Conservation (phyloP, 208 protist species). For the Wallacemonas sp. region DNA sequence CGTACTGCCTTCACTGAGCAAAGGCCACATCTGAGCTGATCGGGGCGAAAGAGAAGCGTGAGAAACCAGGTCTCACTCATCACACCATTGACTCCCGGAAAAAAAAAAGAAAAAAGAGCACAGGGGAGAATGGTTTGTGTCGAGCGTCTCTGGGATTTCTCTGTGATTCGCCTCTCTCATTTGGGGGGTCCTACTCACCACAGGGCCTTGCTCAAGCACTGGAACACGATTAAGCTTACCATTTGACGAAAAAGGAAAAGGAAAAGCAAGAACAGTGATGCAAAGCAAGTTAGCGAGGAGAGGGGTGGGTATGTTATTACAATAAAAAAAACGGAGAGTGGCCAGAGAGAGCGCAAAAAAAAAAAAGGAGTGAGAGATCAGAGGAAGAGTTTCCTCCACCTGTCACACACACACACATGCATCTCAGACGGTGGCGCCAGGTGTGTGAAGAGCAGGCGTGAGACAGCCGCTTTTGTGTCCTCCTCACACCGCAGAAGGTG, state of each 20-base stretch:
- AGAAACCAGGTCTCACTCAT: neutral
- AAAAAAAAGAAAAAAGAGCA: slow-evolving; percentile 13
- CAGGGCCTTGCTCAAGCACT: too few relatives aligned
- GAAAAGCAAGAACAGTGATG: slow-evolving; percentile 3
- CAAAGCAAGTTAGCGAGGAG: neutral
- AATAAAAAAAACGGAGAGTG: slow-evolving; percentile 10
- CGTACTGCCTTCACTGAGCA: too few relatives aligned
- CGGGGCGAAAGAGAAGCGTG: too few relatives aligned
- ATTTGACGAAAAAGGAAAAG: slow-evolving; percentile 5
- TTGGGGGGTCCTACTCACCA: too few relatives aligned
- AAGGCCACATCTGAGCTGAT: slow-evolving; percentile 4
- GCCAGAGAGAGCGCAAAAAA: neutral
- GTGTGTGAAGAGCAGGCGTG: neutral
- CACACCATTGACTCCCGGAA: neutral
- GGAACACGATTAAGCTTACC: too few relatives aligned
- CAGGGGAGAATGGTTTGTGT: slow-evolving; percentile 5
- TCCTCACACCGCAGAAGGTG: neutral
- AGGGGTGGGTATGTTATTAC: too few relatives aligned
- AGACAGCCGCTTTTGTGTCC: neutral
- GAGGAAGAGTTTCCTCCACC: too few relatives aligned
- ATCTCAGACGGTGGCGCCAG: too few relatives aligned
- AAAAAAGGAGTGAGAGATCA: too few relatives aligned
- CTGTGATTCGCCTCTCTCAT: too few relatives aligned
- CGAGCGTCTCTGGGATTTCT: too few relatives aligned
- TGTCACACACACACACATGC: too few relatives aligned